These are phyloP conservation scores for Torulaspora indica DNA, from an alignment of 805 yeast genomes.

Conservation along the genomic window DNA sequence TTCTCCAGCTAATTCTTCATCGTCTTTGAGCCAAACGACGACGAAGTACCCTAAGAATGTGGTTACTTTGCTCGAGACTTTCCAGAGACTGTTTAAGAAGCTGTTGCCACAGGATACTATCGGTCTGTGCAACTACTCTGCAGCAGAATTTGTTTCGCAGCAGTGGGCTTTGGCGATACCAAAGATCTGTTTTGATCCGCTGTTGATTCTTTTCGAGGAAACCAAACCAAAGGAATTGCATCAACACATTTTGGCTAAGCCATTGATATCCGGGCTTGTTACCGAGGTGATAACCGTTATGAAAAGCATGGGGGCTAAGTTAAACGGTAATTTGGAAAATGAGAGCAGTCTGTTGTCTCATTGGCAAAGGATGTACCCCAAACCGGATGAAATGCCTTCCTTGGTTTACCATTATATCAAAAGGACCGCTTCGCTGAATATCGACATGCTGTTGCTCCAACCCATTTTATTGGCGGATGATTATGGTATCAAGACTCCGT, in stretches of 20 bases:
- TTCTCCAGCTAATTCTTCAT: conserved; percentile 10
- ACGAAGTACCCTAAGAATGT: conserved; percentile 23
- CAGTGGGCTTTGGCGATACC: conserved; percentile 88
- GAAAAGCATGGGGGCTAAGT: conserved; percentile 70
- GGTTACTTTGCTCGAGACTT: conserved; percentile 26
- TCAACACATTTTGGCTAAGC: conserved; percentile 74
- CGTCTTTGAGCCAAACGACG: conserved; percentile 5
- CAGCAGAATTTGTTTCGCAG: conserved; percentile 55
- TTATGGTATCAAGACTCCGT: conserved; percentile 79
- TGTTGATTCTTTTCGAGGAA: conserved; percentile 68
- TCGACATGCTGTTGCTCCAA: conserved; percentile 75
- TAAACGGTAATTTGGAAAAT: conserved; percentile 58
- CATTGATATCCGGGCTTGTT: conserved; percentile 74
- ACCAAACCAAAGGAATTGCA: conserved; percentile 55
- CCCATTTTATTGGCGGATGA: conserved; percentile 91
- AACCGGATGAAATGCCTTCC: conserved; percentile 46
- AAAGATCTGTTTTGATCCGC: conserved; percentile 69
- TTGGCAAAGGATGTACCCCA: conserved; percentile 47
- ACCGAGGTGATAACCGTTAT: conserved; percentile 69
- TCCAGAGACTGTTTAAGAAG: conserved; percentile 32
- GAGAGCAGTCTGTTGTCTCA: conserved; percentile 54
- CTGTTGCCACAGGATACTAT: conserved; percentile 37
- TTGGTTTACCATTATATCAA: conserved; percentile 63
- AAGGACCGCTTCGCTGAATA: conserved; percentile 49
- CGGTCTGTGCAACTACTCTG: conserved; percentile 34